Base-by-base conservation (phyloP, 495 filamentous ascomycete species). In the Tuber microsphaerosporum region DNA sequence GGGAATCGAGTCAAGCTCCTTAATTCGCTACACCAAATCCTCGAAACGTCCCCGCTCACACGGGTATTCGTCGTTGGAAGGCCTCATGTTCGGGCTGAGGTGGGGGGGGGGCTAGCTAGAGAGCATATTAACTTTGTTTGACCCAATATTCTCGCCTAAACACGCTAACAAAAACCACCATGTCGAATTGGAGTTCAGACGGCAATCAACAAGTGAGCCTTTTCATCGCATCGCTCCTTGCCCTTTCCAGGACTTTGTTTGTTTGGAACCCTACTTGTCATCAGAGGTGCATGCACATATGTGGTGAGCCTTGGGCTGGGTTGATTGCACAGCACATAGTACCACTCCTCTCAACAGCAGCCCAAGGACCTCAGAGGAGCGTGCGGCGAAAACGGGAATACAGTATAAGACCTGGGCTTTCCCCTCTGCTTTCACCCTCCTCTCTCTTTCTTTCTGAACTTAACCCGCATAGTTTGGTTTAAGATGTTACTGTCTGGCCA, bases 111-210 rank as follows among this genome's bases (percentile, higher is more conserved):
- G 88, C 91, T 68, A 84, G 86, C 1, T 1, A 51, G 88, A 91
- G 71, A 91, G 89, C 73, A 87, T 92, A 70, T 76, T 86, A 44
- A 89, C 89, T 2, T 82, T 92, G 1, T 89, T 91, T 75, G 87
- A 86, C 76, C 89, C 90, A 2, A 84, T 91, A 44, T 82, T 88
- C 44, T 80, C 85, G 43, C 84, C 83, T 14, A 78, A 82, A 20
- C 82, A 83, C 12, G 39, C 69, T 31, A 71, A 37, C 20, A 77
- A 69, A 39, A 75, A 70, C 1, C 77, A 72, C 7, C 74, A 73
- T 7, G 75, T 83, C 9, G 81, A 83, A 70, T 72, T 85, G 2
- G 80, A 82, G 0, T 89, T 91, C 76, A 86, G n/a, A n/a, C n/a
- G n/a, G n/a, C n/a, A n/a, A n/a, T n/a, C n/a, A n/a, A n/a, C n/a